Base-by-base conservation (phyloP, 2,329 filamentous ascomycete genomes). In the Fusarium chuoi region DNA sequence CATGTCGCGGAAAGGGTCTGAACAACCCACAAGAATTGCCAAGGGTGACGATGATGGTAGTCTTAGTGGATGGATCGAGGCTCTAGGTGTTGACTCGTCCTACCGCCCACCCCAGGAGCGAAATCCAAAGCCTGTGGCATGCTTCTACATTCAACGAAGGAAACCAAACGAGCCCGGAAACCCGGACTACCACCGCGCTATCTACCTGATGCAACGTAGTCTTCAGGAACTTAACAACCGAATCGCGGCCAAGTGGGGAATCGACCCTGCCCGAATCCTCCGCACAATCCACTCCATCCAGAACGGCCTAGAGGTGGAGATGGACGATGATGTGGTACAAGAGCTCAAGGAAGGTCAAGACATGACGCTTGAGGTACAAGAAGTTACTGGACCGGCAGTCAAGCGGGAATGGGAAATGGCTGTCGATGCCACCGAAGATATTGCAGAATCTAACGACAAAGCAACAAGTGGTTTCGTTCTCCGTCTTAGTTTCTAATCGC, bases 331-430 rank as follows among this genome's bases (percentile, higher is more conserved):
- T 71, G 92, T 97, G 54, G 90, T 98, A 38, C 89, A 89, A 49
- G 93, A 96, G 81, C 86, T 98, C 59, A 89, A 91, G 4, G 96
- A 99, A 83, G 95, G 95, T 38, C 94, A 98, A 82, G 96, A 98
- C 79, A 96, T 98, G 92, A 89, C 92, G 66, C 87, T 93, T 65
- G 92, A 96, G 75, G 86, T 93, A 46, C 80, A 81, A 24, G 86
- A 89, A 75, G 78, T 85, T n/a, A 76, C 81, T 9, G 83, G 84
- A 36, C 77, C 76, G 30, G 42, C 63, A 33, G 76, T 84, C 44
- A 90, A 91, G 78, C 82, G 85, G 41, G 89, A 91, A 74, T 91
- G 89, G 89, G 89, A 91, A 62, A 91, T 91, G 89, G 84, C 85
- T 6, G 79, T 91, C 35, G 89, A 91, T 64, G 82, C 80, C 20